phyloP scores from a whole-genome alignment of 345 rosid species.

The Psidium guajava region DNA sequence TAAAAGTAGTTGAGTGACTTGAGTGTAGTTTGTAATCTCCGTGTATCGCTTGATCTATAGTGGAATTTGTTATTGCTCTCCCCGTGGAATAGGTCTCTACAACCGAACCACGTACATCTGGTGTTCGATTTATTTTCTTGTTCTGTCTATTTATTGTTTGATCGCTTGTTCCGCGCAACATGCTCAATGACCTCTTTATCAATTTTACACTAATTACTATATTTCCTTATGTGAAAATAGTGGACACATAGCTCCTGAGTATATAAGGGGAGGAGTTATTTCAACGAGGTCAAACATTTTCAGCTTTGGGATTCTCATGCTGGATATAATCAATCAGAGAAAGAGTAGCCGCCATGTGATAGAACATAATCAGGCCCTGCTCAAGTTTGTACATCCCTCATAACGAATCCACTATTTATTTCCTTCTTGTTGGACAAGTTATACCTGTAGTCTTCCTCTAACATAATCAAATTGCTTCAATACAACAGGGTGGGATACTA shows the following conservation, averaged over 20 bases:
- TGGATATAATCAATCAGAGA: not conserved
- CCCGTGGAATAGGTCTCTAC: no score
- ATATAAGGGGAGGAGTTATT: not conserved
- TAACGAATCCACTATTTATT: not conserved
- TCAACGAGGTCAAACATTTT: not conserved
- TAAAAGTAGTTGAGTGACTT: no score
- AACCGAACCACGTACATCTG: no score
- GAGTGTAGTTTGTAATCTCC: no score
- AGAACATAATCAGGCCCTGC: not conserved
- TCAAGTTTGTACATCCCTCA: not conserved
- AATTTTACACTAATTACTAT: not conserved
- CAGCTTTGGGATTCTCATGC: not conserved
- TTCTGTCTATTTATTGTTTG: no score
- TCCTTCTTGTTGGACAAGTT: not conserved
- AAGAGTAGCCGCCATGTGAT: not conserved
- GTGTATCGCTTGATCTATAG: no score
- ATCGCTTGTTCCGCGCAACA: no score
- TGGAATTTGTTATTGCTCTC: no score
- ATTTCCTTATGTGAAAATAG: not conserved
- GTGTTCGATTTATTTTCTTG: no score
- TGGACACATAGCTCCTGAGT: not conserved
- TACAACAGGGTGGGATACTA: no score
- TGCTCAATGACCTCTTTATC: accelerated
- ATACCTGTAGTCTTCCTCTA: not conserved
- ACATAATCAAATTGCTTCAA: not conserved